These are phyloP conservation scores for Aspergillus leporis DNA, from an alignment of 495 filamentous ascomycete species.

Conservation along the genomic window DNA sequence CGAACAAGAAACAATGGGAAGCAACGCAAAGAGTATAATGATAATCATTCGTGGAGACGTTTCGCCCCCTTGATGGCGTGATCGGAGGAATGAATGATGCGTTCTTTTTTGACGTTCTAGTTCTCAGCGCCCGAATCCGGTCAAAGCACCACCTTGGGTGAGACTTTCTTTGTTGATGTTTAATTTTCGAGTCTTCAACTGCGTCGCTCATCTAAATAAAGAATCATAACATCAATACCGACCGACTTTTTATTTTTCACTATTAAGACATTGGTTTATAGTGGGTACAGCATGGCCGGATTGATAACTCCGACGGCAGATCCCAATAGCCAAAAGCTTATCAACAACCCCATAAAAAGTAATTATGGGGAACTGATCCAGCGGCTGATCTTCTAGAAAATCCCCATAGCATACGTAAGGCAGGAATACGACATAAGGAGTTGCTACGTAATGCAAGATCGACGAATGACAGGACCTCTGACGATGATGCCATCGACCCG, in stretches of 20 bases:
- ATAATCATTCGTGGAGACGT: conserved; percentile 1
- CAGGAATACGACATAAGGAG: neutral
- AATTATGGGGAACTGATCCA: neutral
- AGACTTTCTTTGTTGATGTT: too few relatives aligned
- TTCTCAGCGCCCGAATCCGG: neutral
- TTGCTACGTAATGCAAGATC: neutral
- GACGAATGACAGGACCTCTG: conserved; percentile 9
- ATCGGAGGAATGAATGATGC: conserved; percentile 32
- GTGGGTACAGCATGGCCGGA: neutral
- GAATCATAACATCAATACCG: too few relatives aligned
- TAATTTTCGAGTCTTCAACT: too few relatives aligned
- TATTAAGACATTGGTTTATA: too few relatives aligned
- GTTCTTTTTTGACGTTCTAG: conserved; percentile 7
- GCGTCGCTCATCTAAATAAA: too few relatives aligned
- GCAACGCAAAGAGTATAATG: neutral
- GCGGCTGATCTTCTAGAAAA: conserved; percentile 22
- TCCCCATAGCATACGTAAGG: neutral
- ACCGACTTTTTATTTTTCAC: too few relatives aligned
- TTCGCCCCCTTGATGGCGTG: conserved; percentile 32
- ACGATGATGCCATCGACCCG: conserved; percentile 28
- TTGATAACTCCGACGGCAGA: neutral
- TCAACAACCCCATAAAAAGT: neutral
- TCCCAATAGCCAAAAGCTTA: conserved; percentile 1
- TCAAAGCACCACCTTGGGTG: neutral
- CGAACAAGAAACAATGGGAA: too few relatives aligned